Base-by-base conservation (phyloP, 129 eudicot genomes). In the Heracleum sosnowskyi region DNA sequence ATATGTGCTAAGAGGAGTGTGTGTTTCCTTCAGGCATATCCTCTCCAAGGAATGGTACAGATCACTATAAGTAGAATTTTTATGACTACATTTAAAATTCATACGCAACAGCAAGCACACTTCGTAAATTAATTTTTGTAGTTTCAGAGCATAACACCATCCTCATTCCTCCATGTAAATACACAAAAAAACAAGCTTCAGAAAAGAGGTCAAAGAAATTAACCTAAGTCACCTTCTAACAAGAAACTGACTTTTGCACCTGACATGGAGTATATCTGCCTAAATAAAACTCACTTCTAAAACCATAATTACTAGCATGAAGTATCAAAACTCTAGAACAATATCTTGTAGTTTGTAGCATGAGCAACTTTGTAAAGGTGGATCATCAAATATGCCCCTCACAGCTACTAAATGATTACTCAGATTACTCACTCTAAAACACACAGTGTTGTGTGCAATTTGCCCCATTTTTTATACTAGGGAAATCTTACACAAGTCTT, bases 1-100 rank as follows among this genome's bases (percentile, higher is more conserved):
- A 29, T 68, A 18, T 34, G 41, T 68, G 7, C 39, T 68, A 31
- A 15, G 44, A 69, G 36, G 91, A 39, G 82, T 77, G 77, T 96
- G 97, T 69, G 88, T 90, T 76, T 97, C 99, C 68, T 84, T 87
- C 77, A 96, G 69, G 83, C 99, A 96, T 75, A 90, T 81, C 81
- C 80, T 82, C 96, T 96, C 93, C 88, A 96, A 84, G 81, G 83
- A 87, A 31, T 91, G 87, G 83, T 90, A 90, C 72, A 92, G 49
- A 74, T 87, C 92, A 80, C 99, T 96, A 69, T 79, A 86, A 62
- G 79, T 47, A 83, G 40, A 87, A 70, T 80, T 69, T 81, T 45
- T 11, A 55, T 31, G 74, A 53, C 42, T 39, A 47, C 71, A 79
- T 75, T 73, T 64, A 16, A 57, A 15, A 76, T 69, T 53, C 51